Evolutionary conservation across 2,329 filamentous ascomycete species (phyloP), one percentile per base, ranked within the genome.

Genomic region (Monilinia vaccinii-corymbosi): DNA sequence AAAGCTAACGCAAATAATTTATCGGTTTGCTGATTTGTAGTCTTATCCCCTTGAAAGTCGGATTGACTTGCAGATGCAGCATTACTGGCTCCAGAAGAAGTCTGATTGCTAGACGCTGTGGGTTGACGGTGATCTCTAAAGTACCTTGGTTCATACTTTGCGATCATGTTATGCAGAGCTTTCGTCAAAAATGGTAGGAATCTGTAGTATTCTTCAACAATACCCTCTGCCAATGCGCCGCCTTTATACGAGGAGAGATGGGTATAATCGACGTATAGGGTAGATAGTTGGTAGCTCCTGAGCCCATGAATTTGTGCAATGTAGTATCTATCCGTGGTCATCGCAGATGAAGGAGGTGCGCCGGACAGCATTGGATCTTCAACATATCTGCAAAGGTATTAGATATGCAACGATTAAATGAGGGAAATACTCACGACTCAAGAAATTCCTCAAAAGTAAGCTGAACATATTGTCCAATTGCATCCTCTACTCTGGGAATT

Each of bases 101-200:
- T 84, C 64, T 86, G 80, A 58, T 84, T 86, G 62, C 87, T 88
- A 18, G 87, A 88, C 50, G 87, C 84, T 2, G 87, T 88, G 7
- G 91, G 87, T 73, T 96, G 91, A 56, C 91, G 85, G 77, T 97
- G 93, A 70, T 95, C 88, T 68, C 89, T 84, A 76, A 96, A 97
- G 76, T 97, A 99, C 71, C 88, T 82, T 6, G 94, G 90, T 73
- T 97, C 93, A 75, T 97, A 88, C 76, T 96, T 96, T 66, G 90
- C 87, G 68, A 99, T 95, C 75, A 96, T 84, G 70, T 91, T 95
- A 76, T 99, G 91, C 47, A 99, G 78, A 31, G 88, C 92, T 64
- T 88, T 85, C 25, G 89, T 91, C 69, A 99, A 83, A 73, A 94
- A 99, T 3, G 94, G 94, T 28, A 95, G 81, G 72, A 96, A 96